Evolutionary conservation across 148 eudicot genomes (phyloP).

Genomic region (Hydrangea macrophylla): DNA sequence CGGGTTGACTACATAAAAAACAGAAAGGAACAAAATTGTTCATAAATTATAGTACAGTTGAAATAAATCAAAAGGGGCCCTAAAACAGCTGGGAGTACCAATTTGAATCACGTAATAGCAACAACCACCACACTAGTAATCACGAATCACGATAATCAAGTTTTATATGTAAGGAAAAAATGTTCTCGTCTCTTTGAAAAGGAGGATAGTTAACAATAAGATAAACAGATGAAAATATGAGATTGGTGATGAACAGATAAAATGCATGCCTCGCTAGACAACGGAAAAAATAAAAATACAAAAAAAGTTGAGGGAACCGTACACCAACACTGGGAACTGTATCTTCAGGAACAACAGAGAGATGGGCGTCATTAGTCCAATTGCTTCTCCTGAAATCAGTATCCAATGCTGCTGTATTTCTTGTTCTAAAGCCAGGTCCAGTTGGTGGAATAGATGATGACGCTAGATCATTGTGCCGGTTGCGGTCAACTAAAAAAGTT

Average conservation of each 20-base stretch:
- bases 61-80: neutral
- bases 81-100: too few relatives aligned
- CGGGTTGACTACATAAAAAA: neutral
- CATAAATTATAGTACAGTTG: too few relatives aligned
- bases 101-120: too few relatives aligned
- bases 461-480: constrained; percentile 27
- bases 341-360: constrained; percentile 36
- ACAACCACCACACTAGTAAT: too few relatives aligned
- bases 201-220: too few relatives aligned
- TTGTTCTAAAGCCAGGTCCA: constrained; percentile 29
- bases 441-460: constrained; percentile 28
- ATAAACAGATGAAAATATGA: neutral
- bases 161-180: too few relatives aligned
- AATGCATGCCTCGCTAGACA: neutral
- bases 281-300: constrained; percentile 11
- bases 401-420: constrained; percentile 34
- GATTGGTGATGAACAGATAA: neutral
- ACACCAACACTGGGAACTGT: constrained; percentile 36
- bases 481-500: constrained; percentile 39
- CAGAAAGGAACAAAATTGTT: neutral
- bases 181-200: too few relatives aligned
- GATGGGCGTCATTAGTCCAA: constrained; percentile 32
- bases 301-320: constrained; percentile 34
- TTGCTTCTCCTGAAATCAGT: constrained; percentile 40
- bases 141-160: too few relatives aligned